Evolutionary conservation across 1,284 basidiomycete species (phyloP), one percentile per base, ranked within the genome.

Genomic region (Stygiomarasmius scandens): DNA sequence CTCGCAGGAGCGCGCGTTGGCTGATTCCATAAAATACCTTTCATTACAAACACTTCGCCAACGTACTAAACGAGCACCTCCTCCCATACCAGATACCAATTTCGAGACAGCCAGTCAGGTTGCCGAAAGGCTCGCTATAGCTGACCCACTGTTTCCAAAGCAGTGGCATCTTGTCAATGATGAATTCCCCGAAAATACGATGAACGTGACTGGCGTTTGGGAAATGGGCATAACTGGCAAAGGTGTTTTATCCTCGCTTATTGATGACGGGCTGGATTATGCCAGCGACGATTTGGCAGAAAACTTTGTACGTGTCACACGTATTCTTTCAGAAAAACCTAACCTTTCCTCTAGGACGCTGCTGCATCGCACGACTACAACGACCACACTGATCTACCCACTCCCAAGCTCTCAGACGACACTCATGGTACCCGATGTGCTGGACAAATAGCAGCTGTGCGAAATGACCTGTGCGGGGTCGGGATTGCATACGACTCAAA

Each of bases 401-500:
- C 89, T 38, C 97, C 97, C 0, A 85, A 90, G 51, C 85, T 97
- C 47, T 82, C 81, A 22, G 96, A 99, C 65, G 97, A 99, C 68
- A 93, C 94, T 69, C 97, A 99, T 70, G 97, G 97, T 16, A 99
- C 97, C 0, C 90, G 97, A 2, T 99, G 97, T 70, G 96, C 96
- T 1, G 97, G 97, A 27, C 96, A 99, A 73, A 89, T 99, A 54
- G 95, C 93, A n/a, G 97, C 97, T 0, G 86, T 85, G n/a, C 94
- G 92, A 72, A 99, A 99, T 75, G 88, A 93, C 61, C 91, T 92
- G 0, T 99, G 97, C 69, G 97, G 97, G 24, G 82, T 99, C 4
- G 97, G 97, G 20, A 92, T 99, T 49, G 95, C 97, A 1, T 95
- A 97, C 69, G 79, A 90, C 9, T 89, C 96, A 46, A 91, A 93